Evolutionary conservation across 108 stramenopile genomes (phyloP).

Genomic region (Cyclostephanos invisitatus): DNA sequence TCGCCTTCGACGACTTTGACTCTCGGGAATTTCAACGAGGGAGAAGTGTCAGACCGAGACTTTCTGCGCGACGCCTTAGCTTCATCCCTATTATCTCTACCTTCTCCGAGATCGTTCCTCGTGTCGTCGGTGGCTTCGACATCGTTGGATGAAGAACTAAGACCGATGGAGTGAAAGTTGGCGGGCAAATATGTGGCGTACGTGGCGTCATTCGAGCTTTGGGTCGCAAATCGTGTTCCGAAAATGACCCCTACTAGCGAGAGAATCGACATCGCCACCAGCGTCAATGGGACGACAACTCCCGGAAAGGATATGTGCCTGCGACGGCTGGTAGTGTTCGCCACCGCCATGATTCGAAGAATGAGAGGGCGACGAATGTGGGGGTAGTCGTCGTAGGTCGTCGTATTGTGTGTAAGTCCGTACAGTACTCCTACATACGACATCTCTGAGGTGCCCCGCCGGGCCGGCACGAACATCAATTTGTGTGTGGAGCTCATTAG

Average conservation of each 20-base stretch:
- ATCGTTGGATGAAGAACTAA: not conserved
- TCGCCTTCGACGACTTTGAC: not conserved
- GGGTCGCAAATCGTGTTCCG: not conserved
- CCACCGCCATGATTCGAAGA: too few species aligned
- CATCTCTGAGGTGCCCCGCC: too few species aligned
- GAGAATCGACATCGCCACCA: conserved; percentile 3
- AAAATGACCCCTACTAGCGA: not conserved
- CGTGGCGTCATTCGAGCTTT: not conserved
- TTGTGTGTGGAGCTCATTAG: too few species aligned
- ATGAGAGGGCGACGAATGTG: too few species aligned
- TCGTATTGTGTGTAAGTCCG: too few species aligned
- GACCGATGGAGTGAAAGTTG: not conserved
- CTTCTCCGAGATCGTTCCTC: not conserved
- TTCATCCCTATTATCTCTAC: not conserved
- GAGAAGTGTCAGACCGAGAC: not conserved
- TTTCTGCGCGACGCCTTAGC: not conserved
- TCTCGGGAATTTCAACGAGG: not conserved
- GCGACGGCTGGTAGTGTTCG: not conserved
- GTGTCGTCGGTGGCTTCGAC: not conserved
- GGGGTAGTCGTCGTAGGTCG: too few species aligned
- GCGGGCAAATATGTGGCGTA: not conserved
- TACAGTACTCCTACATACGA: too few species aligned
- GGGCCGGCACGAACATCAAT: too few species aligned
- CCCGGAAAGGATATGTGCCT: conserved; percentile 5
- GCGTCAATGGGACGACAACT: not conserved